phyloP scores from a whole-genome alignment of 2,329 filamentous ascomycete species.

The Hypoxylon sp. region DNA sequence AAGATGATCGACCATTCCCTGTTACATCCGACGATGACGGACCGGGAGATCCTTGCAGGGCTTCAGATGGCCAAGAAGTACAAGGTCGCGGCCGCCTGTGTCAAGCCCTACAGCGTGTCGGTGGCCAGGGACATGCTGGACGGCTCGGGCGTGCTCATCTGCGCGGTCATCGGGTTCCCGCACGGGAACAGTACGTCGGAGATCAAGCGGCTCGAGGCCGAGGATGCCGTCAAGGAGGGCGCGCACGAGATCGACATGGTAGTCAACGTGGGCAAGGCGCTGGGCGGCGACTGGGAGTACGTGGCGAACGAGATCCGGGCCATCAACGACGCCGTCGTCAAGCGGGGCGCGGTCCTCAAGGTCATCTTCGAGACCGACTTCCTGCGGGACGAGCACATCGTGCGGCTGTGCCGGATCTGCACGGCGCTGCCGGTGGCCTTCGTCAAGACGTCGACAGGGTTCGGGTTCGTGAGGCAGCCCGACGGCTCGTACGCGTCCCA shows the following conservation, averaged over 20 bases:
- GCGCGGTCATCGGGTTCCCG: conserved; percentile 68
- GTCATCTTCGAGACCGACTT: conserved; percentile 71
- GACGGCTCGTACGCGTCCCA: conserved; percentile 61
- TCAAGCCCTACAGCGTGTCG: conserved; percentile 65
- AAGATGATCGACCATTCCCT: conserved; percentile 68
- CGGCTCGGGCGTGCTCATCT: conserved; percentile 59
- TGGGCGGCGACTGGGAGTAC: conserved; percentile 64
- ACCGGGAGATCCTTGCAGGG: conserved; percentile 59
- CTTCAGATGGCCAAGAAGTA: conserved; percentile 57
- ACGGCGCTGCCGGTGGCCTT: conserved; percentile 60
- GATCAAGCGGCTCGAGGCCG: conserved; percentile 63
- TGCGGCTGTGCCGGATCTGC: conserved; percentile 63
- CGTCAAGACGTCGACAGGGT: conserved; percentile 68
- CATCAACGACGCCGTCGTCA: conserved; percentile 57
- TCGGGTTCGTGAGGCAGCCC: conserved; percentile 64
- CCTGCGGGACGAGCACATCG: conserved; percentile 58
- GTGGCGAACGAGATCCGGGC: conserved; percentile 59
- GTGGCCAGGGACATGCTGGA: conserved; percentile 56
- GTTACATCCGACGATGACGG: conserved; percentile 68
- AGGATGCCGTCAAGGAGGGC: conserved; percentile 55
- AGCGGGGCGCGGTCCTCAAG: conserved; percentile 59
- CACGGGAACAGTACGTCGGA: conserved; percentile 63
- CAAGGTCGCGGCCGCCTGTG: conserved; percentile 62
- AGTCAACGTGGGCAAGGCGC: conserved; percentile 65
- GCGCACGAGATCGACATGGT: conserved; percentile 68